phyloP scores from a whole-genome alignment of 768 basidiomycete genomes.

The Collybiopsis luxurians region DNA sequence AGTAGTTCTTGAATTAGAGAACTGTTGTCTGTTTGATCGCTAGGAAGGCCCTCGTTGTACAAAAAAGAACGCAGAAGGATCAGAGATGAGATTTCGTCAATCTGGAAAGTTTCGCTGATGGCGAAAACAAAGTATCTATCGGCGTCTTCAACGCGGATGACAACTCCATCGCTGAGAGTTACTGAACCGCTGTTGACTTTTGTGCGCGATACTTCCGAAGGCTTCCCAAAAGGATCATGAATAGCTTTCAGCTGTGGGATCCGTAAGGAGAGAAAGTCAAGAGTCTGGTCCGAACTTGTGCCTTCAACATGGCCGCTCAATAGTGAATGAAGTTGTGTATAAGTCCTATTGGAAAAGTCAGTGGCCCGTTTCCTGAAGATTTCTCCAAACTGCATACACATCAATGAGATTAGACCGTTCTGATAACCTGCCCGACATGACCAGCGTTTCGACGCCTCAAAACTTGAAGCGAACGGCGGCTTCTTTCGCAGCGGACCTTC shows the following conservation, averaged over 20 bases:
- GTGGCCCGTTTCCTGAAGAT: neutral
- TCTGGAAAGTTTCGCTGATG: constrained; percentile 68
- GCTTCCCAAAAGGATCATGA: constrained; percentile 64
- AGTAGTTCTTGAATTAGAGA: constrained; percentile 57
- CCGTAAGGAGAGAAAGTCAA: constrained; percentile 57
- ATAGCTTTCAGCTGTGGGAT: constrained; percentile 54
- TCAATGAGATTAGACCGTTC: constrained; percentile 72
- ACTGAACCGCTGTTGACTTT: constrained; percentile 67
- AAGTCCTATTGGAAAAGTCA: constrained; percentile 43
- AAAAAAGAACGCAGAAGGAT: constrained; percentile 74
- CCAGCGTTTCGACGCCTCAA: neutral
- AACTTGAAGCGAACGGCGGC: too few species aligned
- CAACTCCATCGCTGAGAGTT: constrained; percentile 63
- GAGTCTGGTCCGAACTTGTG: constrained; percentile 53
- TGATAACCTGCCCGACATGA: constrained; percentile 46
- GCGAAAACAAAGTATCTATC: constrained; percentile 70
- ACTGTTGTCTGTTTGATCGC: constrained; percentile 36
- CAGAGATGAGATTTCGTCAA: constrained; percentile 81
- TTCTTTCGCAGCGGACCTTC: too few species aligned
- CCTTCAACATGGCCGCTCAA: constrained; percentile 61
- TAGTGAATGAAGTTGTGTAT: constrained; percentile 57
- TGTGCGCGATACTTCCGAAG: constrained; percentile 64
- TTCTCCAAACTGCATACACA: constrained; percentile 44
- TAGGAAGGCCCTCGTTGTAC: constrained; percentile 71
- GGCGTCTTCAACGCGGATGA: constrained; percentile 59